Evolutionary conservation across 371 early-diverging fungal species (phyloP).

Genomic region (Mortierella polycephala): DNA sequence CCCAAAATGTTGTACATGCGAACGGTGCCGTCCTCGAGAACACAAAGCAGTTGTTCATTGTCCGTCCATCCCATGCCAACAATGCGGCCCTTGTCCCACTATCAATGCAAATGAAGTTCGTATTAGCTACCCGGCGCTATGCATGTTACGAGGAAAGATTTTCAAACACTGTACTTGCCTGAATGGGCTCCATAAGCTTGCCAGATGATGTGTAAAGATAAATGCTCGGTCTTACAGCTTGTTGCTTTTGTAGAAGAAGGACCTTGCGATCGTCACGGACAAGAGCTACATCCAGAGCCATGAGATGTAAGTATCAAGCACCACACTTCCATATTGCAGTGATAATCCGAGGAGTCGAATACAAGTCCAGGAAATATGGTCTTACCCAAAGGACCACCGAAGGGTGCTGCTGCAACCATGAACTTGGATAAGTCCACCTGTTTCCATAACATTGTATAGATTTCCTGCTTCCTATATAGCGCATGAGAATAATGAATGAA

Average conservation of each 20-base stretch:
- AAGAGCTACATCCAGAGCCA: constrained; percentile 66
- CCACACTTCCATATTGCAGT: too few species aligned
- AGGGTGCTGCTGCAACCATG: constrained; percentile 84
- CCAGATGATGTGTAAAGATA: constrained; percentile 90
- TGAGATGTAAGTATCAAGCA: too few species aligned
- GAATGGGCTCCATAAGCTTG: constrained; percentile 83
- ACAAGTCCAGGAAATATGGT: neutral
- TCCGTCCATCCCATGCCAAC: constrained; percentile 93
- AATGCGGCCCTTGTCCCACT: constrained; percentile 93
- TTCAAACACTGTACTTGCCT: constrained; percentile 59
- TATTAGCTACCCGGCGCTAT: neutral
- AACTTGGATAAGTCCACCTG: constrained; percentile 85
- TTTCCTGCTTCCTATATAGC: constrained; percentile 72
- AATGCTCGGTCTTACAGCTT: constrained; percentile 80
- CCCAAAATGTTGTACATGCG: constrained; percentile 86
- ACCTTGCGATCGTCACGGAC: constrained; percentile 89
- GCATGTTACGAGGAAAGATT: too few species aligned
- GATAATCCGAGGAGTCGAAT: neutral
- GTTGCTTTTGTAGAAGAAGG: constrained; percentile 76
- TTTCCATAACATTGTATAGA: constrained; percentile 91
- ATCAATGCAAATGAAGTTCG: neutral
- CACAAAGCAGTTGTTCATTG: constrained; percentile 87
- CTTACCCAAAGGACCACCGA: constrained; percentile 94
- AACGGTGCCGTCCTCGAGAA: constrained; percentile 91
- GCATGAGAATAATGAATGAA: too few species aligned